These are phyloP conservation scores for Saitozyma podzolica DNA, from an alignment of 768 basidiomycete genomes.

Conservation along the genomic window DNA sequence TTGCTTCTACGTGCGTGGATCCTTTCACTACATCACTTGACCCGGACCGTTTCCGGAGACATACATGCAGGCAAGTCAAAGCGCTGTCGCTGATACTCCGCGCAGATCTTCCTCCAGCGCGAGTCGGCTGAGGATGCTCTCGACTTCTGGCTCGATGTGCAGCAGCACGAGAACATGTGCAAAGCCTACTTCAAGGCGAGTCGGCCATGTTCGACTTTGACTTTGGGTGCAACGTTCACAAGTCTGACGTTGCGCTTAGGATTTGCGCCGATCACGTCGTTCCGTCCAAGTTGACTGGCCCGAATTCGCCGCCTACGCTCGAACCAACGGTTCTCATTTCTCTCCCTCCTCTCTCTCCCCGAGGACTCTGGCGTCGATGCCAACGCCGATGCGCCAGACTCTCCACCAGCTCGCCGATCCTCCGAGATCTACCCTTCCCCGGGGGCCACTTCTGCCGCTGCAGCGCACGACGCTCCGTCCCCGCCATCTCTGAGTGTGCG, in stretches of 20 bases:
- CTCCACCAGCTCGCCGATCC: neutral
- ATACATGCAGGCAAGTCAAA: too few species aligned
- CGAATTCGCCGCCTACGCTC: slow-evolving; percentile 93
- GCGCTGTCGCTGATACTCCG: slow-evolving; percentile 3
- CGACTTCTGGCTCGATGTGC: slow-evolving; percentile 98
- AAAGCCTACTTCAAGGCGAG: slow-evolving; percentile 88
- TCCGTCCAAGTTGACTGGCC: slow-evolving; percentile 98
- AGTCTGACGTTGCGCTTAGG: slow-evolving; percentile 51
- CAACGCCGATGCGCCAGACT: neutral
- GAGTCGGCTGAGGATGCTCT: slow-evolving; percentile 95
- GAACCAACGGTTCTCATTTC: slow-evolving; percentile 87
- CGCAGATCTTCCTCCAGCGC: slow-evolving; percentile 86
- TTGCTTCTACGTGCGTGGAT: slow-evolving; percentile 87
- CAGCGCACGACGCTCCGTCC: slow-evolving; percentile 1
- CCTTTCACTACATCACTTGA: neutral
- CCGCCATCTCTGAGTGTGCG: slow-evolving; percentile 10
- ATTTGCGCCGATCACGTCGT: slow-evolving; percentile 89
- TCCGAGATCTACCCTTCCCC: slow-evolving; percentile 4
- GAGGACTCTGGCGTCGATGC: slow-evolving; percentile 13
- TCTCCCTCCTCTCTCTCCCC: slow-evolving; percentile 72
- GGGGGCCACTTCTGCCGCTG: slow-evolving; percentile 3
- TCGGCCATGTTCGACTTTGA: neutral
- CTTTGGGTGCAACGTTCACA: neutral
- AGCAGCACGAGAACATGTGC: slow-evolving; percentile 98
- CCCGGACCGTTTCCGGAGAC: neutral